Conservation (phyloP, 345 rosid species). For the Eucalyptus melliodora region DNA sequence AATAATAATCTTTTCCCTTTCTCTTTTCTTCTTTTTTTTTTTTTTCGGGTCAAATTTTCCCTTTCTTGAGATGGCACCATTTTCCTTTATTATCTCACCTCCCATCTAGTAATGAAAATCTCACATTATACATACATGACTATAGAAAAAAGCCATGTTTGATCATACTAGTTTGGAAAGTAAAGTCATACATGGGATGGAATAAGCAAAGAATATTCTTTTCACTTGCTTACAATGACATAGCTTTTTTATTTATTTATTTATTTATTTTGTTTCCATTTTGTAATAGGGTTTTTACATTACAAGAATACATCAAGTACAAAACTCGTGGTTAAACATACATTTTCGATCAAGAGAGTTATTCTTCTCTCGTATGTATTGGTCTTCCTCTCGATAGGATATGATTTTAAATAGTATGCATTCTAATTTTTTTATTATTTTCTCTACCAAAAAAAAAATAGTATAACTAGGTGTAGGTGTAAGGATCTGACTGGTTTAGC, state of each 20-base stretch:
- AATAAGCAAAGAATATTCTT: neutral
- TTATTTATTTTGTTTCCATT: neutral
- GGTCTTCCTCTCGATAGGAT: neutral
- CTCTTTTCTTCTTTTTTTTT: neutral
- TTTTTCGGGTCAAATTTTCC: no score
- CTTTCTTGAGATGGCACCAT: neutral
- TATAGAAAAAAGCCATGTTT: neutral
- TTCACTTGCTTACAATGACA: neutral
- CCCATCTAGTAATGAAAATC: neutral
- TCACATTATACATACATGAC: neutral
- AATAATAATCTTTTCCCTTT: no score
- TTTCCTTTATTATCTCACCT: neutral
- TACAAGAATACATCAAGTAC: neutral
- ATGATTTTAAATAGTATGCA: neutral
- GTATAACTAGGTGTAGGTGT: neutral
- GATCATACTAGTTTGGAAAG: neutral
- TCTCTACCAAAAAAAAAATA: neutral
- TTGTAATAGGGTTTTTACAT: neutral
- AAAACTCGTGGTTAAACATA: neutral
- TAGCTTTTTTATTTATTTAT: neutral
- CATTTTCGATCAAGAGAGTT: neutral
- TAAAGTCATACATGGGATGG: neutral
- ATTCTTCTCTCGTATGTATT: neutral
- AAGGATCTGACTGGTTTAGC: neutral
- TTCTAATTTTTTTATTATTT: neutral